Conservation (phyloP, 148 eudicot genomes). For the Linanthus parryae region DNA sequence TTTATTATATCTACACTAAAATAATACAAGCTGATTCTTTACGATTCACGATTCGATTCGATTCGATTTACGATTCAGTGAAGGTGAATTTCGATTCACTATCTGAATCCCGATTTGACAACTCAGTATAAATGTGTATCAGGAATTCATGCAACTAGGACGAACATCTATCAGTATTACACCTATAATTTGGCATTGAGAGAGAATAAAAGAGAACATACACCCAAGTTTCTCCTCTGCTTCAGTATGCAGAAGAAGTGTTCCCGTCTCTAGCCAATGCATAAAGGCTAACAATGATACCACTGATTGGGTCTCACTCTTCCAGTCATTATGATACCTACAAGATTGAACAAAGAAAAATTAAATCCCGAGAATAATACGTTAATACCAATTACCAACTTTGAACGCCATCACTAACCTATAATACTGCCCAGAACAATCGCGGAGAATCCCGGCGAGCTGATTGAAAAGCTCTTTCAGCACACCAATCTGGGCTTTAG, state of each 20-base stretch:
- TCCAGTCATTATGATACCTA: constrained; percentile 96
- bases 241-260: constrained; percentile 74
- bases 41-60: too few relatives aligned
- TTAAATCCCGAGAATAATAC: not conserved
- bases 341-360: not conserved
- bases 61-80: too few relatives aligned
- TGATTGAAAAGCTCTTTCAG: constrained; percentile 49
- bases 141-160: too few relatives aligned
- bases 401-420: constrained; percentile 35
- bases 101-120: too few relatives aligned
- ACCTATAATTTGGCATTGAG: too few relatives aligned
- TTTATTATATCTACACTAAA: too few relatives aligned
- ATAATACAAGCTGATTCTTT: too few relatives aligned
- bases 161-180: too few relatives aligned
- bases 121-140: too few relatives aligned
- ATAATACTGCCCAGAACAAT: constrained; percentile 86
- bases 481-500: constrained; percentile 54
- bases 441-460: constrained; percentile 76
- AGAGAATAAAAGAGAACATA: constrained; percentile 25
- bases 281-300: constrained; percentile 80
- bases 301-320: constrained; percentile 70
- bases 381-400: not conserved
- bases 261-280: constrained; percentile 93
- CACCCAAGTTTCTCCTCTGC: constrained; percentile 86
- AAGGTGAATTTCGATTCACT: too few relatives aligned